phyloP scores from a whole-genome alignment of 768 basidiomycete genomes.

The Leucocoprinus leucothites region DNA sequence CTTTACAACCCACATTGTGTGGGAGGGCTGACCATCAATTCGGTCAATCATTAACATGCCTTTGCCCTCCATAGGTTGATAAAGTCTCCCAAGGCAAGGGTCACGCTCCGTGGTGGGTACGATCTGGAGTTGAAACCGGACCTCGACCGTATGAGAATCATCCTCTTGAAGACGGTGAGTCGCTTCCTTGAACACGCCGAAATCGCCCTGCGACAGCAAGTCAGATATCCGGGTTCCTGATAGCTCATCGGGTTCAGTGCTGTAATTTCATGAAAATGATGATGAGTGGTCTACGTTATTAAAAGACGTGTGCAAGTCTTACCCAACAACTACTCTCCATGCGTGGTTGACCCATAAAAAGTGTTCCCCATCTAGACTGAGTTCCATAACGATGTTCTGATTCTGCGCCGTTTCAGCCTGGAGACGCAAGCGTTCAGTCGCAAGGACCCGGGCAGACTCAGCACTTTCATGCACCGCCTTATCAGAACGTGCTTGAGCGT shows the following conservation, averaged over 20 bases:
- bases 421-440: conserved; percentile 82
- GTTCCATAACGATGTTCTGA: conserved; percentile 94
- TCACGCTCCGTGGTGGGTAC: conserved; percentile 60
- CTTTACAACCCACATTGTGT: conserved; percentile 98
- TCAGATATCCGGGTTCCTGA: conserved; percentile 78
- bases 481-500: conserved; percentile 31
- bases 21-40: conserved; percentile 80
- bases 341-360: conserved; percentile 96
- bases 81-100: conserved; percentile 49
- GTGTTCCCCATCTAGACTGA: conserved; percentile 90
- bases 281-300: background rate
- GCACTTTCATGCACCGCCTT: conserved; percentile 51
- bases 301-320: conserved; percentile 25
- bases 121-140: conserved; percentile 82
- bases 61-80: conserved; percentile 92
- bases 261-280: conserved; percentile 27
- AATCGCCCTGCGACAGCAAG: conserved; percentile 76
- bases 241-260: conserved; percentile 79
- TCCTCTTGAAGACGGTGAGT: conserved; percentile 83
- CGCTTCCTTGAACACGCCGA: conserved; percentile 82
- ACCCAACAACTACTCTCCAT: conserved; percentile 92
- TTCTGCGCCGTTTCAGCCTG: conserved; percentile 95
- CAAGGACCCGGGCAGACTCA: conserved; percentile 80
- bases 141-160: conserved; percentile 92
- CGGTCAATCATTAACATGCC: conserved; percentile 99